phyloP scores from a whole-genome alignment of 371 early-diverging fungal species.

The Cokeromyces recurvatus region DNA sequence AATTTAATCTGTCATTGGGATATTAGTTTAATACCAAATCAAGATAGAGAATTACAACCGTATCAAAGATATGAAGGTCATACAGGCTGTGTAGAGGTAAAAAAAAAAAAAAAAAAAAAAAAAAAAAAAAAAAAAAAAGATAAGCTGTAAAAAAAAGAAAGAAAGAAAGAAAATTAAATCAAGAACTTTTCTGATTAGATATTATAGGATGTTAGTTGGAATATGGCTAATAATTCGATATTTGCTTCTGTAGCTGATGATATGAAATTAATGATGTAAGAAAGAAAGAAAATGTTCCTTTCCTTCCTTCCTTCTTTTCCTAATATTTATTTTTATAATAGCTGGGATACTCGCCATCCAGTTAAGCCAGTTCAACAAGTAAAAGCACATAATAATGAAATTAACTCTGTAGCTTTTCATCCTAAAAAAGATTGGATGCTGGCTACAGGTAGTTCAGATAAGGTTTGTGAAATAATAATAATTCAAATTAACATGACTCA shows the following conservation, averaged over 20 bases:
- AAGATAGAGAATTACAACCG: constrained; percentile 70
- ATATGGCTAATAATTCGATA: constrained; percentile 67
- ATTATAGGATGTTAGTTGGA: constrained; percentile 89
- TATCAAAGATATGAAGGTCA: constrained; percentile 76
- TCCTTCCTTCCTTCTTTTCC: too few relatives aligned
- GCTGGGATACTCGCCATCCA: constrained; percentile 65
- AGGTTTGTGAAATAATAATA: constrained; percentile 33
- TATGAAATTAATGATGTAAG: constrained; percentile 82
- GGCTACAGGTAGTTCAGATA: constrained; percentile 95
- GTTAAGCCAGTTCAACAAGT: constrained; percentile 65
- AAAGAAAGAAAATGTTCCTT: background rate
- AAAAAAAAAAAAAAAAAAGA: too few relatives aligned
- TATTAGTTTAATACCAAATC: constrained; percentile 21
- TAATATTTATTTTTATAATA: constrained; percentile 15
- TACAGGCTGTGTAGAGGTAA: constrained; percentile 85
- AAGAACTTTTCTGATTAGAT: too few relatives aligned
- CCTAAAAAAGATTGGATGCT: constrained; percentile 83
- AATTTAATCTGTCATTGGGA: constrained; percentile 76
- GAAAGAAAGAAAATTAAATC: too few relatives aligned
- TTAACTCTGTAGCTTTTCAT: constrained; percentile 93
- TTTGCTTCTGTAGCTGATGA: constrained; percentile 98
- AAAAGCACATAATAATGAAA: constrained; percentile 86
- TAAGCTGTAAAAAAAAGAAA: too few relatives aligned
- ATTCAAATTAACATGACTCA: too few relatives aligned
- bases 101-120: background rate